Base-by-base conservation (phyloP, 2,329 filamentous ascomycete genomes). In the Cadophora gregata region DNA sequence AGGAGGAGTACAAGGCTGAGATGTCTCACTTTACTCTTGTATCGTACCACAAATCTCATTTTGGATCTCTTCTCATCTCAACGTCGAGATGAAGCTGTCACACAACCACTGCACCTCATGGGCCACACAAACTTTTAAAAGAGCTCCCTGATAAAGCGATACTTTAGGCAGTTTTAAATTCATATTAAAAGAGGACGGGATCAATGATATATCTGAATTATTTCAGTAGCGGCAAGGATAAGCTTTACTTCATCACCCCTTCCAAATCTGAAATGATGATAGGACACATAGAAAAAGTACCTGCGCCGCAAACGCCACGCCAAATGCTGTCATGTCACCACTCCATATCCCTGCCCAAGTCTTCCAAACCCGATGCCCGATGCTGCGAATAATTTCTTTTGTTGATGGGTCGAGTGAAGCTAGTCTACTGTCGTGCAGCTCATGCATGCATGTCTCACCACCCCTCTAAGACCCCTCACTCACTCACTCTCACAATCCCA, bases 401-500 rank as follows among this genome's bases (percentile, higher is more conserved):
- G 42, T 65, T 69, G 42, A 47, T n/a, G 12, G 45, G 27, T 60
- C 42, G 31, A 25, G 58, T 14, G 25, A 33, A 55, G 38, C 59
- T 51, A 62, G 59, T 62, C 59, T 36, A 10, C 29, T 19, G 12
- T 36, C 10, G 9, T 19, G 21, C 38, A 63, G 50, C 50, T 36
- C 59, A 62, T 62, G 29, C 59, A 62, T 27, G 45, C 45, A 29
- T 61, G 59, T 62, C 59, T 62, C 59, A 48, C 59, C 59, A 50
- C 29, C 59, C 47, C 55, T 38, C 55, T 42, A 38, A 25, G 53
- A 56, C 53, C 53, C 53, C 53, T 36, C 53, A 36, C 27, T 36
- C 21, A 50, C 33, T 19, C 31, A 36, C 45, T 19, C 31, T 27
- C 45, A 19, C 45, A 27, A 58, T 58, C 47, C 29, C 53, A 29